Evolutionary conservation across 2,329 filamentous ascomycete species (phyloP).

Genomic region (Dactylellina sp.): DNA sequence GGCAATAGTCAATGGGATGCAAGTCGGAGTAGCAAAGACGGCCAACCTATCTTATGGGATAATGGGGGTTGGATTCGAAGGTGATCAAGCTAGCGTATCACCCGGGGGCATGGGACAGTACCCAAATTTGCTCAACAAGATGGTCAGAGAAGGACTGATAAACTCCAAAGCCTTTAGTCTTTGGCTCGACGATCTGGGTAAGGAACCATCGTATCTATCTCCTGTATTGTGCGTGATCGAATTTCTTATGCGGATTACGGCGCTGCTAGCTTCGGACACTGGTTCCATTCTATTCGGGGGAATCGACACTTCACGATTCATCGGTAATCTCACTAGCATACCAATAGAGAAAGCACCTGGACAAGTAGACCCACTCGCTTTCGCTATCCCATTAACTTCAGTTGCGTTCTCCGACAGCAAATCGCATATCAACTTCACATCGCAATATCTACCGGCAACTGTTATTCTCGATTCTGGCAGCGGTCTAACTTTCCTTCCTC

Average conservation of each 20-base stretch:
- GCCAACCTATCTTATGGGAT: conserved; percentile 70
- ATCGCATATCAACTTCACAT: conserved; percentile 64
- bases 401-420: conserved; percentile 42
- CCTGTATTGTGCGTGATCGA: conserved; percentile 25
- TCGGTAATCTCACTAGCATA: conserved; percentile 63
- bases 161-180: conserved; percentile 61
- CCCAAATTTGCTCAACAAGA: conserved; percentile 33
- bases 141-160: conserved; percentile 46
- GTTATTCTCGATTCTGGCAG: conserved; percentile 75
- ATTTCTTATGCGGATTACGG: conserved; percentile 14
- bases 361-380: conserved; percentile 31
- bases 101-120: conserved; percentile 60
- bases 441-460: conserved; percentile 68
- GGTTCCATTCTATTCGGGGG: conserved; percentile 66
- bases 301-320: conserved; percentile 67
- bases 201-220: not conserved
- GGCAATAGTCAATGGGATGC: conserved; percentile 67
- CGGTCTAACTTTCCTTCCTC: conserved; percentile 59
- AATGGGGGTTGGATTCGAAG: conserved; percentile 71
- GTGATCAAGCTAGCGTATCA: conserved; percentile 66
- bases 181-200: conserved; percentile 63
- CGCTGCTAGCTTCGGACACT: conserved; percentile 54
- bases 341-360: conserved; percentile 57
- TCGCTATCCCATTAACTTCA: conserved; percentile 35
- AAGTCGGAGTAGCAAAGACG: conserved; percentile 69